Conservation (phyloP, 1,284 basidiomycete genomes). For the Marasmius sp. region DNA sequence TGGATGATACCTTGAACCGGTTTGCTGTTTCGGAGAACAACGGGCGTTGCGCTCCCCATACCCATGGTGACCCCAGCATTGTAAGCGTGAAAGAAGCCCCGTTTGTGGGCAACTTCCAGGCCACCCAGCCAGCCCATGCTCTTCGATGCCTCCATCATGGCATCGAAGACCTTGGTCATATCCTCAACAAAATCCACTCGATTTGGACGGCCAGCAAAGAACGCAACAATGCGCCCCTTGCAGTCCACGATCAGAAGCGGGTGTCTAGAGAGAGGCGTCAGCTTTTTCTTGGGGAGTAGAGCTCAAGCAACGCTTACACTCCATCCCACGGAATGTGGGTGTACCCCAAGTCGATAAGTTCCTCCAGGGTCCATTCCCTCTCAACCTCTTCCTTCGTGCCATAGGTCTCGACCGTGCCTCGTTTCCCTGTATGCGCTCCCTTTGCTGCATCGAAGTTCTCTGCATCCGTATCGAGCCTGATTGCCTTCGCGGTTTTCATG, state of each 20-base stretch:
- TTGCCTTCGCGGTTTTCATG: too few species aligned
- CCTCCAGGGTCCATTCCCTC: background rate
- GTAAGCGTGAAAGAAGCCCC: too few species aligned
- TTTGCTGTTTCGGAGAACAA: too few species aligned
- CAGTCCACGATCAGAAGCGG: background rate
- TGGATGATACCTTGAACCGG: too few species aligned
- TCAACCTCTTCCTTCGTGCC: background rate
- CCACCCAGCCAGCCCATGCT: background rate
- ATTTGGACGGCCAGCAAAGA: too few species aligned
- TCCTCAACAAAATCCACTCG: too few species aligned
- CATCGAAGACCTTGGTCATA: too few species aligned
- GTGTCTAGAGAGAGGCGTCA: background rate
- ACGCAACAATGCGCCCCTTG: background rate
- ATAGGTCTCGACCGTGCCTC: background rate
- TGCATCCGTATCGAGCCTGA: too few species aligned
- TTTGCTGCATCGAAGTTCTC: conserved; percentile 1
- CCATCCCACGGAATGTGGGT: conserved; percentile 4
- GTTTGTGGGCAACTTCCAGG: background rate
- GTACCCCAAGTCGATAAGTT: background rate
- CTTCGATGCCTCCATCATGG: background rate
- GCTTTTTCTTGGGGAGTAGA: background rate
- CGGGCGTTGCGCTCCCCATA: too few species aligned
- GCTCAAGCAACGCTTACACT: background rate
- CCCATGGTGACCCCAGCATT: too few species aligned
- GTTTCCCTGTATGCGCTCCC: conserved; percentile 4